Evolutionary conservation across 495 filamentous ascomycete species (phyloP), one percentile per base, ranked within the genome.

Genomic region (Aspergillus indologenus): DNA sequence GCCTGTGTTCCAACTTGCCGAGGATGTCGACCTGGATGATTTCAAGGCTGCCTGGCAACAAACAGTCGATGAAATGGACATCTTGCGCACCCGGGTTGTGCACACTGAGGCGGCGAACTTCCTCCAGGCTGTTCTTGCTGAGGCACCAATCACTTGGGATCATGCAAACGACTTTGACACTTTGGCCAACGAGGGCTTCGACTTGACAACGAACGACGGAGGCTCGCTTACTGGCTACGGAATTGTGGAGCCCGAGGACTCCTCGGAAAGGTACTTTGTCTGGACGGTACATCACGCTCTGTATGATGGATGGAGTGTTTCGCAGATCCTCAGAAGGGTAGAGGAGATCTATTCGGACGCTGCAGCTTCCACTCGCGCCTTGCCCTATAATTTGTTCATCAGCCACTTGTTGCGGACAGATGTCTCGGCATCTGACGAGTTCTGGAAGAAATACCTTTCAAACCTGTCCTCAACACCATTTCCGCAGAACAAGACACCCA

Each of bases 221-320:
- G 81, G 65, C n/a, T 63, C 75, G 1, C 62, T 90, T 17, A 80
- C 80, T 5, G 72, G 76, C n/a, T 87, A 83, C 57, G 79, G 75
- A 0, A 71, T 88, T 5, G 68, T 86, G 4, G 56, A 70, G 26
- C 56, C 71, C 1, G 58, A 45, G 23, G 49, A 48, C 7, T 68
- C 64, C 5, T 62, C 65, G n/a, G 34, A 58, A 29, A 60, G 61
- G 1, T 73, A 82, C 59, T 83, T 90, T 45, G 79, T 87, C 0
- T 81, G 85, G 72, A 84, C 82, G 1, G 79, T 86, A 45, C 87
- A 90, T 53, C 88, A 91, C 58, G 83, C 85, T 1, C 67, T 91
- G 0, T 90, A 89, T 54, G 88, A 91, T 66, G 87, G 86, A 9
- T 88, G 86, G 83, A 85, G 79, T 17, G 76, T 87, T 68, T 77